Conservation (phyloP, 495 filamentous ascomycete genomes). For the Hypoxylon fragiforme region DNA sequence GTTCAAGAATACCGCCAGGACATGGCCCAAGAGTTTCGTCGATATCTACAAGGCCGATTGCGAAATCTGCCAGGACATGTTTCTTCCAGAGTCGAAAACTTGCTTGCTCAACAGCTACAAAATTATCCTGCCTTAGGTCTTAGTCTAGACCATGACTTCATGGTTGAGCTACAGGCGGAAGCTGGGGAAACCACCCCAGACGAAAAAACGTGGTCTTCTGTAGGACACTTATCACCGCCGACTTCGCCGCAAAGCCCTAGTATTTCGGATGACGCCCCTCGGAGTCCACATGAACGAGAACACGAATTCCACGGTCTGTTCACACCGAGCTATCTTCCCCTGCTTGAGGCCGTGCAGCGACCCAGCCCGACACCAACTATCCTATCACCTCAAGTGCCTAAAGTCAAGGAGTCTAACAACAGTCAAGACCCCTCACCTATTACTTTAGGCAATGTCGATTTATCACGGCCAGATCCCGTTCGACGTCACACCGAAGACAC, state of each 20-base stretch:
- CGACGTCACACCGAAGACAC: slow-evolving; percentile 40
- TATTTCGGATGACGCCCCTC: slow-evolving; percentile 38
- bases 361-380: slow-evolving; percentile 29
- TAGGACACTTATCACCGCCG: slow-evolving; percentile 48
- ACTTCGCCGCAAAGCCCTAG: slow-evolving; percentile 45
- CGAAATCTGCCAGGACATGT: slow-evolving; percentile 49
- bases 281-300: slow-evolving; percentile 55
- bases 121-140: slow-evolving; percentile 46
- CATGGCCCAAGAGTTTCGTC: slow-evolving; percentile 53
- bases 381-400: slow-evolving; percentile 23
- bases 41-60: slow-evolving; percentile 51
- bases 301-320: slow-evolving; percentile 63
- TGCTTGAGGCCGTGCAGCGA: slow-evolving; percentile 54
- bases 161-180: slow-evolving; percentile 16
- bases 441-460: slow-evolving; percentile 5
- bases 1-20: slow-evolving; percentile 54
- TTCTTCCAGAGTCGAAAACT: slow-evolving; percentile 46
- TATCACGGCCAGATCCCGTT: slow-evolving; percentile 24
- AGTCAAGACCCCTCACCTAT: slow-evolving; percentile 22
- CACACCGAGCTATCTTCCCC: slow-evolving; percentile 61
- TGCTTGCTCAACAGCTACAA: slow-evolving; percentile 48
- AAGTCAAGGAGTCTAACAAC: slow-evolving; percentile 36
- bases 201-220: slow-evolving; percentile 33
- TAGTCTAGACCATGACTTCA: slow-evolving; percentile 16
- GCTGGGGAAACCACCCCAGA: slow-evolving; percentile 22